Evolutionary conservation across 2,329 filamentous ascomycete genomes (phyloP), one percentile per base, ranked within the genome.

Genomic region (Aspergillus uvarum): DNA sequence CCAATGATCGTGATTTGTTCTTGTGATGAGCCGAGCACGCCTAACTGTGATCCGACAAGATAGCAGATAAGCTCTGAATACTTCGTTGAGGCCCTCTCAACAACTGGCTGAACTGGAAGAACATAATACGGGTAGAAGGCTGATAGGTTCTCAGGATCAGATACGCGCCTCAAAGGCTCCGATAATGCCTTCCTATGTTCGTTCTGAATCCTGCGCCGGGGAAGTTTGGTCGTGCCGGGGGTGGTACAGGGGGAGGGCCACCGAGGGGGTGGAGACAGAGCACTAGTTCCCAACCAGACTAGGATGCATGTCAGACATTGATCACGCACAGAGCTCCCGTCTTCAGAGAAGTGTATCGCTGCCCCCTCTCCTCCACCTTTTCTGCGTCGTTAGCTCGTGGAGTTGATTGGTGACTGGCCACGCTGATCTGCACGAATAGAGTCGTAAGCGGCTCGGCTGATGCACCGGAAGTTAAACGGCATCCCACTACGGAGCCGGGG

Each of bases 401-500:
- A 6, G 22, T 3, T 48, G 44, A 48, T 55, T 48, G 53, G 53
- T 16, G 42, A 24, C 31, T 29, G 26, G 29, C 42, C 24, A 31
- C 24, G 16, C 26, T n/a, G 53, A 55, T 55, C 53, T 55, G 53
- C 53, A 55, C 22, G 42, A 47, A 55, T 55, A 47, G 53, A 32
- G n/a, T 53, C 32, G 32, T 42, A 47, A 42, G 38, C 38, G 51
- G 51, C 51, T 47, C 53, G 53, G 38, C 53, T 55, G 53, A 48
- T 55, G 53, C 53, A 47, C 53, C 53, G 53, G 53, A 47, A 47
- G 42, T 47, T 48, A 47, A 55, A 48, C 53, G 53, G 44, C 53
- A 55, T 55, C 24, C 52, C 52, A 54, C 24, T 7, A 32, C 29
- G 51, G 22, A 32, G 42, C 35, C 26, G 3, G 42, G 10, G 12